Base-by-base conservation (phyloP, 805 yeast genomes). In the Candida vartiovaarae region DNA sequence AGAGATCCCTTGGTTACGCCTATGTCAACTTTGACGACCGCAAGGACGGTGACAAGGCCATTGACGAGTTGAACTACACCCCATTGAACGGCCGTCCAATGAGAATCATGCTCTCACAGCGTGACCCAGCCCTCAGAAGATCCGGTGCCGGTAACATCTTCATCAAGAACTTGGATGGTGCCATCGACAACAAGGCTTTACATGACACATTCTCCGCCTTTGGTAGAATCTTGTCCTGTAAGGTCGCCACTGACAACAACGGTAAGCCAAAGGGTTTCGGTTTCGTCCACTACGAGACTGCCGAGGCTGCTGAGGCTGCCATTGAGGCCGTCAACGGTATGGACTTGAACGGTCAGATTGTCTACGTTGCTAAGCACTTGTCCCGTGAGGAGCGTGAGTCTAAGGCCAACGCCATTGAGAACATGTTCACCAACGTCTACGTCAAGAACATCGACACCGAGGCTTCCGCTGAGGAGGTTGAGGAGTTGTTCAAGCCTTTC, bases 51-150 rank as follows among this genome's bases (percentile, higher is more conserved):
- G 89, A 83, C 72, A 82, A 77, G 63, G 99, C 99, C 51, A 75
- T 93, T 66, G 95, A 89, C 65, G 93, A 88, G 71, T 80, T 93
- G 71, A 93, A 91, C 87, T 93, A 93, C 76, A 71, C 89, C 47
- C 80, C 80, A 61, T 82, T 93, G 72, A 90, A 90, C 70, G 97
- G 96, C 63, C 87, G 84, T 63, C 89, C 96, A 61, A 89, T 97
- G 74, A 88, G 99, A 72, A 91, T 93, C 75, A 93, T 93, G 98
- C 89, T 98, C 97, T 89, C 97, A 56, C 98, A 93, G 76, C 88
- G 98, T 74, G 98, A 93, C 68, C 98, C 99, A 54, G 78, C 96
- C 50, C 68, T 82, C 61, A 86, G 99, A 78, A 87, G 83, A 77
- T 82, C 82, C 64, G 97, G 97, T 68, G 84, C 87, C 53, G 97